A percentile compares a stretch with the other conserved stretches of the same genome.
phyloP scores from a whole-genome alignment of 441 rosid species.

The Gossypium trilobum region DNA sequence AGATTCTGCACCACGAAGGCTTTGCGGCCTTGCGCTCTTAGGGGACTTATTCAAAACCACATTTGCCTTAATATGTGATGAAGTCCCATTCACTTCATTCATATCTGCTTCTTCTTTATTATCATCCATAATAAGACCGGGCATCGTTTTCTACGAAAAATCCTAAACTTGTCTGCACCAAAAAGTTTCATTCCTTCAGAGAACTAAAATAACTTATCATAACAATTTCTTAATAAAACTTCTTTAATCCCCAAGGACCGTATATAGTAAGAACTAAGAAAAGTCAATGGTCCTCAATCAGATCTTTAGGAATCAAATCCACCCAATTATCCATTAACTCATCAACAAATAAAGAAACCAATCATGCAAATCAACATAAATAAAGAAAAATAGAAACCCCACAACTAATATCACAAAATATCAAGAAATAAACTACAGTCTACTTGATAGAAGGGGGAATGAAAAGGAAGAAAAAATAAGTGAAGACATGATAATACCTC shows the following conservation, averaged over 20 bases:
- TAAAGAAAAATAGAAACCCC: slow-evolving; percentile 14
- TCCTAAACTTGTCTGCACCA: slow-evolving; percentile 13
- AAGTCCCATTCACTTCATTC: neutral
- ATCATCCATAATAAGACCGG: slow-evolving; percentile 4
- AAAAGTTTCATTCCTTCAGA: slow-evolving; percentile 7
- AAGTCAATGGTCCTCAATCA: slow-evolving; percentile 11
- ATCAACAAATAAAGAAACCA: slow-evolving; percentile 6
- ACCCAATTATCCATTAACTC: slow-evolving; percentile 15
- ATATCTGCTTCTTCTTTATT: neutral
- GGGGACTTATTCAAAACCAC: neutral
- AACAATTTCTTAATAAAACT: slow-evolving; percentile 4
- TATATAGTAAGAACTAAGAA: neutral
- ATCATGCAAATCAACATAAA: slow-evolving; percentile 4
- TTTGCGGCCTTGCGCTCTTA: neutral
- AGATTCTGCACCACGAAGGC: neutral
- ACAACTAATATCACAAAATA: slow-evolving; percentile 6
- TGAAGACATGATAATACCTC: slow-evolving; percentile 20
- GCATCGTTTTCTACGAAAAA: neutral
- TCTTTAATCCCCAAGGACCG: slow-evolving; percentile 9
- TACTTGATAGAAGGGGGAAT: neutral
- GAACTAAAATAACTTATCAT: slow-evolving; percentile 3
- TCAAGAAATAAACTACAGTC: slow-evolving; percentile 5
- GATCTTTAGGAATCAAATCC: slow-evolving; percentile 20
- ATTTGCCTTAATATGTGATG: neutral
- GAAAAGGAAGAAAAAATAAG: neutral